Conservation (phyloP, 2,329 filamentous ascomycete species). For the Colletotrichum theobromicola region DNA sequence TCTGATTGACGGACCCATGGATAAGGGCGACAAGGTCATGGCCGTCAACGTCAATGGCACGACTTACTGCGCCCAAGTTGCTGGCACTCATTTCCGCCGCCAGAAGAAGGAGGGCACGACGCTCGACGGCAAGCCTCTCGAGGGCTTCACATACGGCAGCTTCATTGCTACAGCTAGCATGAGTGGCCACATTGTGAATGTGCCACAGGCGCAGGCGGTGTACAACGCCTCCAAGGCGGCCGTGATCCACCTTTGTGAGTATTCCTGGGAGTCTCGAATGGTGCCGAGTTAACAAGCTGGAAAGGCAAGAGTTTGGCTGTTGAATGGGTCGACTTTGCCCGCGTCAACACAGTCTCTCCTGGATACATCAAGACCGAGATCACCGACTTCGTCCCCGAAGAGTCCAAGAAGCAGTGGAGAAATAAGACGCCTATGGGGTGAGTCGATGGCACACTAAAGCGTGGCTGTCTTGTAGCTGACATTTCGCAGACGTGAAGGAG, state of each 20-base stretch:
- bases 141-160: constrained; percentile 67
- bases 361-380: constrained; percentile 81
- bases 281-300: background rate
- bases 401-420: constrained; percentile 76
- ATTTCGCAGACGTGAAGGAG: constrained; percentile 66
- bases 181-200: constrained; percentile 78
- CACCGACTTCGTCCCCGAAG: constrained; percentile 65
- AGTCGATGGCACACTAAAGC: constrained; percentile 27
- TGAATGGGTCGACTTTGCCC: constrained; percentile 78
- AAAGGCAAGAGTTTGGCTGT: constrained; percentile 73
- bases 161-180: constrained; percentile 83
- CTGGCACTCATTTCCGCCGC: constrained; percentile 71
- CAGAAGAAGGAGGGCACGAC: constrained; percentile 73
- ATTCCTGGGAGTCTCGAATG: background rate
- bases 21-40: constrained; percentile 71
- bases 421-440: constrained; percentile 81
- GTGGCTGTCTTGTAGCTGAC: constrained; percentile 15
- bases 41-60: constrained; percentile 77
- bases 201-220: constrained; percentile 75
- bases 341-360: constrained; percentile 75
- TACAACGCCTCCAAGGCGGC: constrained; percentile 78
- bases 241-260: constrained; percentile 61
- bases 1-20: constrained; percentile 68
- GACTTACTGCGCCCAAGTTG: constrained; percentile 77
- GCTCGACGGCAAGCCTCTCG: constrained; percentile 64